Base-by-base conservation (phyloP, 441 rosid genomes). In the Gossypium davidsonii region DNA sequence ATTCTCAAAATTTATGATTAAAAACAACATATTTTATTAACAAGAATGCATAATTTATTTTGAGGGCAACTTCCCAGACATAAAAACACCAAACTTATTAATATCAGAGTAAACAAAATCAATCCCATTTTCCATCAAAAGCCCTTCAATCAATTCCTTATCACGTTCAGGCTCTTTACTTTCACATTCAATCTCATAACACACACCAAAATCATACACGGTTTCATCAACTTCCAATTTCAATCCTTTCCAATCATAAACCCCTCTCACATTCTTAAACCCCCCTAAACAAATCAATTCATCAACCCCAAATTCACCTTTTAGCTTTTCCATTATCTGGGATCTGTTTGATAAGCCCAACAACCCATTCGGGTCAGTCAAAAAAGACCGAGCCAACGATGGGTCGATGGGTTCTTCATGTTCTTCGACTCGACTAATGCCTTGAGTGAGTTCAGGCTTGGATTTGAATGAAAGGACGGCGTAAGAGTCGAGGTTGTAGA, bases 391-490 rank as follows among this genome's bases (percentile, higher is more conserved):
- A 14, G 79, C 83, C 4, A 53, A 15, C 2, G 20, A 55, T 23
- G 82, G 80, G 34, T 70, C 73, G 25, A 84, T 53, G 31, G 78
- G 70, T 72, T 82, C 88, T 71, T 82, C 88, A 4, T 70, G 80
- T 74, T 82, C 88, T 59, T 79, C 80, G 46, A 79, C 82, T 72
- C 77, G 80, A 74, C 85, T 82, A 48, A 82, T 71, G 42, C 88
- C 88, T 18, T 68, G 65, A 9, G 82, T 68, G 25, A 84, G 71
- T 17, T 52, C 28, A 78, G 90, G 88, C 60, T 79, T 82, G 76
- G 87, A 82, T 70, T 88, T 86, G 78, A 90, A 85, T 42, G 90
- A 83, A 77, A 84, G 84, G 58, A 83, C 73, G 64, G 88, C 84
- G 39, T 69, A 78, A 34, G 85, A 74, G 66, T 82, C 81, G 56